Evolutionary conservation across 306 rosid genomes (phyloP), one percentile per base, ranked within the genome.

Genomic region (Calophaca sinica): DNA sequence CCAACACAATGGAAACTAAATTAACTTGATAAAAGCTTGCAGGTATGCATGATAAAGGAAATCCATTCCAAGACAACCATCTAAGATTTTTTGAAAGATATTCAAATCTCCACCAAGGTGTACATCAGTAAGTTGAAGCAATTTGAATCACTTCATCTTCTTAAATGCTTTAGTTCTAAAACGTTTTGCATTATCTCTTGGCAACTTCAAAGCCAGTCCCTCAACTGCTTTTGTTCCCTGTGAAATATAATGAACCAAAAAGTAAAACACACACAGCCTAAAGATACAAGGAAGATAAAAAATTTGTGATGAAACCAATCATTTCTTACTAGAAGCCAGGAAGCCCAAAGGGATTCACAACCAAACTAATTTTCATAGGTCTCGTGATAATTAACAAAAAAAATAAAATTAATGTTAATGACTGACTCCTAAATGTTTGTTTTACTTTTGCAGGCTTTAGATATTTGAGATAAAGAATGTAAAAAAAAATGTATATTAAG

Each of bases 141-240:
- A 45, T 31, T 62, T 75, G 0, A 81, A 77, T 20, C 10, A 51
- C 39, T 52, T 62, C 84, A 81, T 81, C 3, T 61, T n/a, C 55
- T 61, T 8, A 33, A 81, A 81, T 4, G 72, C 55, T n/a, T 33
- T 33, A n/a, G 77, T 42, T 1, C 9, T 5, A 4, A 80, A 53
- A 44, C 3, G 6, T 8, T 5, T 8, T 32, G 20, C 3, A 60
- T 20, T 28, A 5, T 0, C 45, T 31, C 1, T 28, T 2, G 76
- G 58, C 3, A 74, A 53, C 66, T 51, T 80, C 54, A 80, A 61
- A 51, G 73, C 13, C 33, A 80, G 9, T 10, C 84, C 84, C 73
- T 75, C 39, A 4, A 80, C 1, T 51, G 6, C 20, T 32, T 41
- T 5, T 15, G 73, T 68, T 9, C 84, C 80, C 84, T 75, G 7